Evolutionary conservation across 2,329 filamentous ascomycete genomes (phyloP).

Genomic region (Nigrospora sphaerica): DNA sequence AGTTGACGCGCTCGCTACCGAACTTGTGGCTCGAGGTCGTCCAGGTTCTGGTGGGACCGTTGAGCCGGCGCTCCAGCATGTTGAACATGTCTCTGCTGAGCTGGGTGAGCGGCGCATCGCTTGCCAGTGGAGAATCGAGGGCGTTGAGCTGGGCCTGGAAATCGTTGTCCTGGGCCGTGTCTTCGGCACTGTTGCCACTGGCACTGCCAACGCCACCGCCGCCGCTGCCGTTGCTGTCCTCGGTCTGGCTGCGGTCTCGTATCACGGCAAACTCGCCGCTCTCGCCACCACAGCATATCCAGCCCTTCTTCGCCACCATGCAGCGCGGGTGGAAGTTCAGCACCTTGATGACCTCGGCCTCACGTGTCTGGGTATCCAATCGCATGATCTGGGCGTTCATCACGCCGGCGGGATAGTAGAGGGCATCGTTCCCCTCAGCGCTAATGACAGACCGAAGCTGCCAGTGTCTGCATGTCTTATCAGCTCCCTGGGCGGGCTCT

Average conservation of each 20-base stretch:
- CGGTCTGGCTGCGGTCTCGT: conserved; percentile 32
- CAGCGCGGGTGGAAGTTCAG: conserved; percentile 74
- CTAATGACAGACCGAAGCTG: conserved; percentile 87
- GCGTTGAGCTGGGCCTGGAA: conserved; percentile 12
- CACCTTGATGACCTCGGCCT: conserved; percentile 65
- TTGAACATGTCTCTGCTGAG: conserved; percentile 23
- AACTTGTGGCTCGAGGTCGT: conserved; percentile 45
- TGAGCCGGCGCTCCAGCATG: conserved; percentile 22
- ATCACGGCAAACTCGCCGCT: conserved; percentile 82
- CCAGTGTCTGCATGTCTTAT: conserved; percentile 57
- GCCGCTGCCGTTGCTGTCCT: conserved; percentile 7
- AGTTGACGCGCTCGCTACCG: conserved; percentile 57
- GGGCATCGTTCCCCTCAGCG: conserved; percentile 63
- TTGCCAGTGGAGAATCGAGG: conserved; percentile 17
- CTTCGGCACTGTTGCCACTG: conserved; percentile 8
- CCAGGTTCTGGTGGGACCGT: conserved; percentile 34
- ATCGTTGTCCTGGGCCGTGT: conserved; percentile 15
- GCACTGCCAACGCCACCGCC: neutral
- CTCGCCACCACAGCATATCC: conserved; percentile 86
- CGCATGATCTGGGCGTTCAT: conserved; percentile 60
- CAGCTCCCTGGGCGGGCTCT: neutral
- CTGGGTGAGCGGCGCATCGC: conserved; percentile 25
- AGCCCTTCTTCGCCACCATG: conserved; percentile 77
- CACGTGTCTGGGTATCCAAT: conserved; percentile 61
- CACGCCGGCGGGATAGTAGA: conserved; percentile 78